phyloP scores from a whole-genome alignment of 805 yeast species.

The Lipomyces sp. region DNA sequence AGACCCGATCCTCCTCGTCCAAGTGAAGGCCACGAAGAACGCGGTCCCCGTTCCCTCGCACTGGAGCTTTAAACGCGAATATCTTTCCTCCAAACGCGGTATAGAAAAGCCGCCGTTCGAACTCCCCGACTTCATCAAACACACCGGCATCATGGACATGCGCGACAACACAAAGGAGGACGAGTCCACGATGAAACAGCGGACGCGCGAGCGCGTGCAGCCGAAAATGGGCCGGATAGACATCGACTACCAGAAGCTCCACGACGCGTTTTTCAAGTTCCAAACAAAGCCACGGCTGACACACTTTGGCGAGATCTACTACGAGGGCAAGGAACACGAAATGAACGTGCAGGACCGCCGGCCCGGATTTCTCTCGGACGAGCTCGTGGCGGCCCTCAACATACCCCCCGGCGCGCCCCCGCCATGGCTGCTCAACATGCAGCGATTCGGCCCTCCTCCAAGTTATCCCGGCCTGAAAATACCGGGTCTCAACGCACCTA shows the following conservation, averaged over 20 bases:
- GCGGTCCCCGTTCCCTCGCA: constrained; percentile 75
- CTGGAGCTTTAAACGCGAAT: constrained; percentile 80
- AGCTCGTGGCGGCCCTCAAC: constrained; percentile 66
- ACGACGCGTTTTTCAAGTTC: constrained; percentile 80
- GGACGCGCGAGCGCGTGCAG: constrained; percentile 78
- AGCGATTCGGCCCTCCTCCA: constrained; percentile 76
- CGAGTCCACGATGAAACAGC: constrained; percentile 57
- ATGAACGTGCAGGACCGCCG: constrained; percentile 42
- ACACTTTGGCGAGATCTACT: constrained; percentile 74
- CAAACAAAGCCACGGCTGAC: constrained; percentile 71
- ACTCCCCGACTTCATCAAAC: constrained; percentile 71
- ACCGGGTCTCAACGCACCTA: constrained; percentile 50
- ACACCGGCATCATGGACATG: constrained; percentile 86
- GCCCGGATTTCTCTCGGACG: constrained; percentile 69
- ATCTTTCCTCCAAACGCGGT: constrained; percentile 62
- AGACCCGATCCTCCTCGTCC: constrained; percentile 66
- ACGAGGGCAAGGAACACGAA: constrained; percentile 67
- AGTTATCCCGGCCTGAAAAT: constrained; percentile 64
- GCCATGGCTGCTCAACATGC: constrained; percentile 78
- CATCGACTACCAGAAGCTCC: constrained; percentile 74
- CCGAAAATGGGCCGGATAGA: constrained; percentile 85
- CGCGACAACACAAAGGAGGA: constrained; percentile 51
- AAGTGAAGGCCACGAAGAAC: constrained; percentile 62
- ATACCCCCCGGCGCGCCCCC: constrained; percentile 58
- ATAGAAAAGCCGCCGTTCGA: constrained; percentile 67